phyloP scores from a whole-genome alignment of 2,329 filamentous ascomycete genomes.

The Knufia fluminis region DNA sequence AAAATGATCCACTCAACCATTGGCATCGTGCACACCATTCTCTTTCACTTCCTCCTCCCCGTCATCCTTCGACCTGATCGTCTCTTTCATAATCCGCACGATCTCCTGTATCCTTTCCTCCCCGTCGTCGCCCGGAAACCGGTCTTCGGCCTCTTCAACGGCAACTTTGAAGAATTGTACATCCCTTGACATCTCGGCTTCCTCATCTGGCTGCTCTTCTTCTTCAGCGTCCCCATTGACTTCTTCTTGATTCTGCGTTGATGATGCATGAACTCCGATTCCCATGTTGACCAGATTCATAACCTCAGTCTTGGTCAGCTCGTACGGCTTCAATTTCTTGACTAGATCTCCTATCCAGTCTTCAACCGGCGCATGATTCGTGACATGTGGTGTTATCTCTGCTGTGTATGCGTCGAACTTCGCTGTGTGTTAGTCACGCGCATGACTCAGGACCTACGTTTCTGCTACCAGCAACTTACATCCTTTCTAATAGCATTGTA shows the following conservation, averaged over 20 bases:
- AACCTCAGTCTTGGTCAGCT: slow-evolving; percentile 39
- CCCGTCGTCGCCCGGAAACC: slow-evolving; percentile 21
- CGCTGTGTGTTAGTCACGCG: slow-evolving; percentile 2
- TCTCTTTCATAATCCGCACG: slow-evolving; percentile 8
- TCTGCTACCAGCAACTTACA: slow-evolving; percentile 24
- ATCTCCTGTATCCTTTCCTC: slow-evolving; percentile 19
- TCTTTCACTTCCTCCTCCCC: neutral
- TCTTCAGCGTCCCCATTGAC: slow-evolving; percentile 5
- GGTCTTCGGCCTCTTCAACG: slow-evolving; percentile 21
- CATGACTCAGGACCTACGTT: neutral
- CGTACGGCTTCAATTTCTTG: slow-evolving; percentile 27
- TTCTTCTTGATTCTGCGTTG: slow-evolving; percentile 3
- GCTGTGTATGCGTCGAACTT: slow-evolving; percentile 4
- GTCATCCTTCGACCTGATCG: neutral
- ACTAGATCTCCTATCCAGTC: slow-evolving; percentile 3
- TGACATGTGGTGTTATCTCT: slow-evolving; percentile 8
- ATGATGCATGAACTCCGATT: slow-evolving; percentile 26
- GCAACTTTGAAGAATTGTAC: slow-evolving; percentile 15
- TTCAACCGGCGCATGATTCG: neutral
- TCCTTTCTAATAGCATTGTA: slow-evolving; percentile 40
- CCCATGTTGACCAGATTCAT: slow-evolving; percentile 39
- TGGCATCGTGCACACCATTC: neutral
- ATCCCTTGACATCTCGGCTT: slow-evolving; percentile 14
- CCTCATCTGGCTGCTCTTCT: slow-evolving; percentile 11
- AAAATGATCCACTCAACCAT: neutral